These are phyloP conservation scores for Sungouiella thailandica DNA, from an alignment of 805 yeast species.

Conservation along the genomic window DNA sequence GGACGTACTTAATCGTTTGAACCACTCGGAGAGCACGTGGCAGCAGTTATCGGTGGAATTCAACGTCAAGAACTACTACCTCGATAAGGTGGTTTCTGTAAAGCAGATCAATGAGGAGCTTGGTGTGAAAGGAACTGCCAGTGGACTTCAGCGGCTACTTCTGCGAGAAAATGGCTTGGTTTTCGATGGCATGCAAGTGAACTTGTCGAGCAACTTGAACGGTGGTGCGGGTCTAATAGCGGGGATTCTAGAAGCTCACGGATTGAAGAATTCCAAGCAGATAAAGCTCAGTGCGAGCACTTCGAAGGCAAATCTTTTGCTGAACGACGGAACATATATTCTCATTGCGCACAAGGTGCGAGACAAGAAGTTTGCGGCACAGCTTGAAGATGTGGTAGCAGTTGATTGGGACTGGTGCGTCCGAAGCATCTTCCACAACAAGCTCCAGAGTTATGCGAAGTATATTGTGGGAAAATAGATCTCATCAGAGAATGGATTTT, in stretches of 20 bases:
- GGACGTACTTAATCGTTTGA: constrained; percentile 20
- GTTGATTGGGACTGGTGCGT: constrained; percentile 68
- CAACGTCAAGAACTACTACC: constrained; percentile 26
- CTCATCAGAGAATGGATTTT: no score
- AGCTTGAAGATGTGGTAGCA: constrained; percentile 22
- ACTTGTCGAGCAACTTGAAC: constrained; percentile 51
- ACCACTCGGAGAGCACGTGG: constrained; percentile 30
- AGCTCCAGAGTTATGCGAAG: constrained; percentile 3
- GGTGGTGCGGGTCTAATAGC: constrained; percentile 57
- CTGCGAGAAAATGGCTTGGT: constrained; percentile 23
- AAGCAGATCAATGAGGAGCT: constrained; percentile 29
- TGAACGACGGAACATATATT: constrained; percentile 13
- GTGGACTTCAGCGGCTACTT: constrained; percentile 9
- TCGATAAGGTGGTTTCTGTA: constrained; percentile 28
- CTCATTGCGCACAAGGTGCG: constrained; percentile 30
- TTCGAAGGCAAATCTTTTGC: constrained; percentile 12
- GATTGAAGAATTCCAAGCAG: constrained; percentile 31
- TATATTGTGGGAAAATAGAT: constrained; percentile 1
- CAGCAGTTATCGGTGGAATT: constrained; percentile 15
- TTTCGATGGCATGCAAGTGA: constrained; percentile 46
- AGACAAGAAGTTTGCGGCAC: constrained; percentile 20
- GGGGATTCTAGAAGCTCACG: constrained; percentile 58
- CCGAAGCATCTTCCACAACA: constrained; percentile 42
- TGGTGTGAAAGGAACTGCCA: constrained; percentile 15
- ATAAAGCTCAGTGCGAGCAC: constrained; percentile 16